phyloP scores from a whole-genome alignment of 225 moss, liverwort and hornwort genomes.

The Pseudoscleropodium purum region DNA sequence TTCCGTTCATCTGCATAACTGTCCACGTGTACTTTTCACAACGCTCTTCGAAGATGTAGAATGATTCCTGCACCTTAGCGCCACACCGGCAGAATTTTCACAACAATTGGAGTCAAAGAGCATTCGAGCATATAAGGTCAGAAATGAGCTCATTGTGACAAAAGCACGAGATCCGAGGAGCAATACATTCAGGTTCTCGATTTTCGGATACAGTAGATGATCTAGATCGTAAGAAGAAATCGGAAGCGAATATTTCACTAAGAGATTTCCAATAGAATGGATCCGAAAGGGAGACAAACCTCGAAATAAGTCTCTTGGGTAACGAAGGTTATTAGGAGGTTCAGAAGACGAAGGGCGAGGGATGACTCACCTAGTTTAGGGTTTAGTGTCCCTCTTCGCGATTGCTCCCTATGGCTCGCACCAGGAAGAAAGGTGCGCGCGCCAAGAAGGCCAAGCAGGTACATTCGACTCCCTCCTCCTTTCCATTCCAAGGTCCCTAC shows the following conservation, averaged over 20 bases:
- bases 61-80: slow-evolving; percentile 87
- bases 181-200: not conserved
- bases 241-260: not conserved
- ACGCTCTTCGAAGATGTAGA: slow-evolving; percentile 88
- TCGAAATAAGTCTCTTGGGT: not conserved
- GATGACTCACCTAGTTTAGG: slow-evolving; percentile 34
- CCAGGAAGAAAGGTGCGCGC: too few species aligned
- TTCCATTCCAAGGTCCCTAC: too few species aligned
- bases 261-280: not conserved
- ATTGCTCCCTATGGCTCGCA: too few species aligned
- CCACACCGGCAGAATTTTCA: slow-evolving; percentile 2
- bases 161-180: not conserved
- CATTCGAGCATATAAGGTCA: not conserved
- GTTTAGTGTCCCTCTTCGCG: too few species aligned
- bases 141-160: not conserved
- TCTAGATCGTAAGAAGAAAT: not conserved
- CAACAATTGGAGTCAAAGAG: not conserved
- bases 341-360: too few species aligned
- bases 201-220: not conserved
- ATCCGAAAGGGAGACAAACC: not conserved
- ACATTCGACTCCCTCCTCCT: too few species aligned
- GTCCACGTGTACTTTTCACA: slow-evolving; percentile 93
- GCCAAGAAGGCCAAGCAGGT: too few species aligned
- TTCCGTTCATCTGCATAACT: slow-evolving; percentile 83
- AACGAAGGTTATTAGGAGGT: not conserved